Evolutionary conservation across 2,329 filamentous ascomycete species (phyloP), one percentile per base, ranked within the genome.

Genomic region (Fusarium continuum): DNA sequence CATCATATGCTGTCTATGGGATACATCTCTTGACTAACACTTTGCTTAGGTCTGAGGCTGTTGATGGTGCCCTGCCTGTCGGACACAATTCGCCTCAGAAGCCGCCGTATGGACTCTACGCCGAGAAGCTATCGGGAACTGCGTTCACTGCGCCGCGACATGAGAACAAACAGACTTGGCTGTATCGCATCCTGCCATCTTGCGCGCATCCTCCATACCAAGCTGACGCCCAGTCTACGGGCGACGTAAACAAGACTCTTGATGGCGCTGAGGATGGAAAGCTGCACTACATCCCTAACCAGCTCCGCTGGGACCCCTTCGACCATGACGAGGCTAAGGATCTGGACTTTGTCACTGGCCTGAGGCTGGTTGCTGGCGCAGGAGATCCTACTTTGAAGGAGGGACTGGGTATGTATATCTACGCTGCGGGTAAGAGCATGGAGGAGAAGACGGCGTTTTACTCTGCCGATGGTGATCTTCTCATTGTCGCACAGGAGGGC

Each of bases 71-170:
- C 6, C 81, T 94, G 6, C 91, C 92, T 8, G 73, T 92, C 55
- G 91, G 85, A 44, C 85, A 88, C 35, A 96, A 96, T 80, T 92
- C 90, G 4, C 92, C 92, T 0, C 92, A 96, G 74, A 92, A 92
- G 72, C 88, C 88, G 0, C 84, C 91, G 0, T 86, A 88, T 65
- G 92, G 91, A 1, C 86, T 96, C 23, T 95, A 95, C 77, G 87
- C 91, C 23, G 92, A 96, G 78, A 90, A 91, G 79, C 82, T 91
- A 36, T 91, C 88, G 0, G 89, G 89, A 8, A 90, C 88, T 2
- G 82, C 89, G 25, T 92, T 92, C 73, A 91, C 88, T 5, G 87
- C 88, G 2, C 88, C 89, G 0, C 81, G 90, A 23, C 80, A 85
- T 72, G 84, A 89, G 54, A 91, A 90, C 76, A 85, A 86, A 70